Base-by-base conservation (phyloP, 78 protist genomes). In the Speleostelium caveatum region DNA sequence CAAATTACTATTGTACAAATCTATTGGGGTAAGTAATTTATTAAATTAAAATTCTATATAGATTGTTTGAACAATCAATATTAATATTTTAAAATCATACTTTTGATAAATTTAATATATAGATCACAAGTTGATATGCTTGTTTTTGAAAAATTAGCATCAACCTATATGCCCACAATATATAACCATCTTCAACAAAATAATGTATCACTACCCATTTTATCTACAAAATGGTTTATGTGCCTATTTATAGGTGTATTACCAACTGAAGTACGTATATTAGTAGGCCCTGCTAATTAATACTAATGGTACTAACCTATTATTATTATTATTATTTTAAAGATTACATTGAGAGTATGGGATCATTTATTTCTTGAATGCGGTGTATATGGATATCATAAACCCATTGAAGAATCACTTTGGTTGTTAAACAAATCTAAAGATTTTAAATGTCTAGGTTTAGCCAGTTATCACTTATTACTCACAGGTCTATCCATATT, bases 161-260 rank as follows among this genome's bases (percentile, higher is more conserved):
- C 62, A 16, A 42, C 80, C 22, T 53, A 71, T 24, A 33, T 51
- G 8, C 87, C 94, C 4, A 55, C 10, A 10, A 17, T 94, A 12
- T 68, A 56, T 21, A 30, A 38, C 8, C 86, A 74, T 56, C n/a
- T 94, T 17, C 4, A 66, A 17, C 39, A 62, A 1, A 30, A 24
- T 35, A 38, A 67, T n/a, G 92, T 94, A 8, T 49, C 65, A 0
- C n/a, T 86, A 5, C 28, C 89, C 21, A 28, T 80, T 12, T 1
- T 94, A 1, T 74, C 95, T 24, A 62, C 95, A 2, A 78, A 86
- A 35, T 94, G 96, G 96, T 86, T 94, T 26, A 68, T 94, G 90
- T 79, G 94, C 51, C 51, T 91, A 28, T 94, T 66, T 66, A 75
- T 94, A 32, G 60, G 68, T 36, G 63, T 76, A n/a, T 75, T 94